Base-by-base conservation (phyloP, 106 monocot genomes). In the Narthecium ossifragum region DNA sequence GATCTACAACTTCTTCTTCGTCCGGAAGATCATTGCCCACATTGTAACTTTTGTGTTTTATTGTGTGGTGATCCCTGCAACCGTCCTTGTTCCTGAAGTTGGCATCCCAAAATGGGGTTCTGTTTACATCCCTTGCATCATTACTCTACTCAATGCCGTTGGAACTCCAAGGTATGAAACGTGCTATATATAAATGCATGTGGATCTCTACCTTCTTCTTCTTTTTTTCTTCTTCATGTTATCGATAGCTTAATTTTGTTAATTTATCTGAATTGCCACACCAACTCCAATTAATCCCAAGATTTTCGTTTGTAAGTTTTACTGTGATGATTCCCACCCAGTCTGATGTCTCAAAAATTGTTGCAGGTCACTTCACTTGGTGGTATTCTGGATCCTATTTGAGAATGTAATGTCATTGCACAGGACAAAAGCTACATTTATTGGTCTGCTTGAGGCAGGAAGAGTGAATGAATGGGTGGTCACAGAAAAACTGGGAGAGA, bases 401-500 rank as follows among this genome's bases (percentile, higher is more conserved):
- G 79, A 79, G 73, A 79, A 79, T 60, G 79, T 79, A 8, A 73
- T 79, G 79, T 73, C 79, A 0, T 26, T 79, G 46, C 79, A 79
- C 48, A 58, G 79, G 55, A 73, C 79, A 41, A 79, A 73, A 26
- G 79, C 73, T 6, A 73, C 79, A 33, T 65, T 79, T 2, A 79
- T 73, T 6, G 79, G 79, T 12, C 63, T 79, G 30, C 46, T 79
- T 27, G 73, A 79, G 34, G 61, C 65, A 41, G 69, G 64, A 27
- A 73, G 73, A 61, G 79, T 70, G 2, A 70, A 79, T 21, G 79
- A 79, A 73, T 79, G 79, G 79, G 65, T 79, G 17, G 73, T 79
- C 22, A 79, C 79, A 1, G 79, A 79, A 49, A 79, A 79, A 40
- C 49, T 73, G 39, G 79, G 79, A 52, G 79, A 70, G 52, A 55